Conservation (phyloP, 2,329 filamentous ascomycete genomes). For the Pezicula radicicola region DNA sequence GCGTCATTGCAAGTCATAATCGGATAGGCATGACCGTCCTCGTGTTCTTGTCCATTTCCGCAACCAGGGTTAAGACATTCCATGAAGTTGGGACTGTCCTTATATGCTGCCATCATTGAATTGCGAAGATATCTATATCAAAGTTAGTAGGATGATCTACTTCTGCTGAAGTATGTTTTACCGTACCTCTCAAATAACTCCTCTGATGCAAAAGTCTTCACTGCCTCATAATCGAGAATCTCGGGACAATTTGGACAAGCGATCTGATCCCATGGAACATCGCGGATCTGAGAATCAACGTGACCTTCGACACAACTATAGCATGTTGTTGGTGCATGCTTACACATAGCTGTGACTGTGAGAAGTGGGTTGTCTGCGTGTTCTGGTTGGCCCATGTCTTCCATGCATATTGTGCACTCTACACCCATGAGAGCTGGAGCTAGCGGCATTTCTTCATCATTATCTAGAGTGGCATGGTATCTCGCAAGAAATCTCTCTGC, state of each 20-base stretch:
- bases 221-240: slow-evolving; percentile 39
- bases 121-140: slow-evolving; percentile 39
- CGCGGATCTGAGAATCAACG: slow-evolving; percentile 10
- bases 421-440: too few relatives aligned
- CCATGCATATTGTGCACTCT: neutral
- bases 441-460: neutral
- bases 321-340: slow-evolving; percentile 11
- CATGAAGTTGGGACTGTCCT: slow-evolving; percentile 41
- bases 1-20: slow-evolving; percentile 36
- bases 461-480: neutral
- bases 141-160: neutral
- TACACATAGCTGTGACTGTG: neutral
- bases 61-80: slow-evolving; percentile 51
- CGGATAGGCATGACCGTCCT: slow-evolving; percentile 33
- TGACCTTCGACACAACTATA: slow-evolving; percentile 3
- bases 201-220: slow-evolving; percentile 41
- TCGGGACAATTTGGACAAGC: slow-evolving; percentile 49
- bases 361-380: neutral
- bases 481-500: too few relatives aligned
- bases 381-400: neutral
- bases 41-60: slow-evolving; percentile 49
- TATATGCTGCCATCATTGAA: slow-evolving; percentile 39
- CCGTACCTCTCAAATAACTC: slow-evolving; percentile 40
- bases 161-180: neutral
- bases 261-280: slow-evolving; percentile 39